Evolutionary conservation across 2,329 filamentous ascomycete genomes (phyloP).

Genomic region (Microsporum audouinii): DNA sequence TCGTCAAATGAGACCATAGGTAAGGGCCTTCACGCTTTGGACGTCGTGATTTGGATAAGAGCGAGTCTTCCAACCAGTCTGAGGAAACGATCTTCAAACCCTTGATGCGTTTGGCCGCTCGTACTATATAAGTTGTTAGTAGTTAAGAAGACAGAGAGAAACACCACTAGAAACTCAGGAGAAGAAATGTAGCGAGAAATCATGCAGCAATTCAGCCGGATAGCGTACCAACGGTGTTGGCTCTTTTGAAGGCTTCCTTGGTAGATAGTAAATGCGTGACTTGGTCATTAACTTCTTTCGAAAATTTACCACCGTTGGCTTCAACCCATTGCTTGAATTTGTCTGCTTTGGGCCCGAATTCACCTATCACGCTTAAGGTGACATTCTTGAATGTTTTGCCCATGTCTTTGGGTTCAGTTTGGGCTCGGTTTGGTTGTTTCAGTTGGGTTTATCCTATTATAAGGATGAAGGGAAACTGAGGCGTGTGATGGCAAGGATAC

Average conservation of each 20-base stretch:
- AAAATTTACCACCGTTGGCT: constrained; percentile 50
- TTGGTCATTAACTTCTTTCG: constrained; percentile 38
- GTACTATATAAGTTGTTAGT: constrained; percentile 26
- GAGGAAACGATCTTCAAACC: constrained; percentile 35
- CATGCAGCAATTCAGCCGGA: background rate
- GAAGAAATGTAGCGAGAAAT: background rate
- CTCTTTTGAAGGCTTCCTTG: constrained; percentile 47
- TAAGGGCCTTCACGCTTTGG: constrained; percentile 28
- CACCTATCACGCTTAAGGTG: constrained; percentile 48
- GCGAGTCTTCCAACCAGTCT: constrained; percentile 39
- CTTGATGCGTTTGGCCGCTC: constrained; percentile 27
- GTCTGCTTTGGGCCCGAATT: constrained; percentile 42
- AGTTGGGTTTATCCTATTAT: background rate
- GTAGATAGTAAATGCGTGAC: constrained; percentile 66
- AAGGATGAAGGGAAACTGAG: background rate
- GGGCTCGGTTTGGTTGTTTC: too few species aligned
- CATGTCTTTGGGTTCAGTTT: constrained; percentile 17
- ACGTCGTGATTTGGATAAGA: constrained; percentile 23
- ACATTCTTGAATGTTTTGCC: constrained; percentile 41
- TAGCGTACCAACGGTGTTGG: constrained; percentile 32
- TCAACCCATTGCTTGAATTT: constrained; percentile 57
- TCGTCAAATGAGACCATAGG: constrained; percentile 17
- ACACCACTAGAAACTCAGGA: background rate
- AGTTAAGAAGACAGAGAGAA: background rate
- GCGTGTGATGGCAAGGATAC: background rate